Base-by-base conservation (phyloP, 2,329 filamentous ascomycete species). In the Trichoderma koningii region DNA sequence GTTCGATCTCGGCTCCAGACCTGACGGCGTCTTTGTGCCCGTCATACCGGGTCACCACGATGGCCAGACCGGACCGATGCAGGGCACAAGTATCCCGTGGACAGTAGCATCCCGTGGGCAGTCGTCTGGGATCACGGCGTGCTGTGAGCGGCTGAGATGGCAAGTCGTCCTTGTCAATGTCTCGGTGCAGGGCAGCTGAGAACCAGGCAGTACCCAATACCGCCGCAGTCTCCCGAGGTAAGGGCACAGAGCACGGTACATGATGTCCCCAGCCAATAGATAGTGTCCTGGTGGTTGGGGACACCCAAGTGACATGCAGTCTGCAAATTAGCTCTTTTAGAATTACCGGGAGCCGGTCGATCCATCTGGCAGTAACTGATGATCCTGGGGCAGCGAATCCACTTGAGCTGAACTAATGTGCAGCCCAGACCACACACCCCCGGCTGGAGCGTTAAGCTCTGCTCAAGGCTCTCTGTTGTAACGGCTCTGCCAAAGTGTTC, bases 101-200 rank as follows among this genome's bases (percentile, higher is more conserved):
- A 12, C 30, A 19, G 34, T n/a, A 21, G 28, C 7, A 34, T 34
- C 30, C 30, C 30, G 30, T 34, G 30, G 21, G 34, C n/a, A 38
- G 28, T 52, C n/a, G n/a, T 12, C 28, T 30, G 28, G 50, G 28
- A 14, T 28, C 50, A 45, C n/a, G 17, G n/a, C 10, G n/a, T 45
- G 17, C 44, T 45, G n/a, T 21, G 48, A 62, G 57, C 34, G 48
- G 57, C 57, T 45, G 57, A 62, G 45, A 52, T 51, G 15, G 23
- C 38, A 52, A 30, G 34, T 38, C 34, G 34, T 38, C 48, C 50
- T 50, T 63, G 34, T 38, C 34, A 38, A 38, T 55, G 60, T 47
- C 21, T 51, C n/a, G 30, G 30, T n/a, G n/a, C 41, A 45, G 52
- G n/a, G 57, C 57, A 50, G 57, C 48, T 45, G 57, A 62, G 57